Evolutionary conservation across 768 basidiomycete species (phyloP).

Genomic region (Lentinula raphanica): DNA sequence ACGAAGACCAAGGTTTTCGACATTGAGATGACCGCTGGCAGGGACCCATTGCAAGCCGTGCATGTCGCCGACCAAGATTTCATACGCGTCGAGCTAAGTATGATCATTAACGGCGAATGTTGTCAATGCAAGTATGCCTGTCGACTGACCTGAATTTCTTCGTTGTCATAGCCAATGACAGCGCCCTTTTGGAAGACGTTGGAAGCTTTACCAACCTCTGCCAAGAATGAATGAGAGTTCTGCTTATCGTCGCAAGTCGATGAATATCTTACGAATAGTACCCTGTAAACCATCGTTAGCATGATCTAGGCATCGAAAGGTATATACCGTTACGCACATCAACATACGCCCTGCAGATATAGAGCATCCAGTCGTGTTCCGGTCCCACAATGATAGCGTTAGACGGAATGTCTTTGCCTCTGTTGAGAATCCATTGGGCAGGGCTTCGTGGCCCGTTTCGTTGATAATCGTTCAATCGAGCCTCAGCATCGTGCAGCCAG

Average conservation of each 20-base stretch:
- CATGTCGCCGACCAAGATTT: constrained; percentile 65
- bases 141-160: constrained; percentile 50
- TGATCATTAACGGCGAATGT: background rate
- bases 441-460: constrained; percentile 39
- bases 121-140: background rate
- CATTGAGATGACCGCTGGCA: constrained; percentile 39
- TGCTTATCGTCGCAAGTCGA: background rate
- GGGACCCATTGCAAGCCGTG: constrained; percentile 55
- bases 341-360: constrained; percentile 53
- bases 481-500: constrained; percentile 55
- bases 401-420: constrained; percentile 55
- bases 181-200: constrained; percentile 53
- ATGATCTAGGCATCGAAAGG: background rate
- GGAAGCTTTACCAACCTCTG: constrained; percentile 68
- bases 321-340: constrained; percentile 46
- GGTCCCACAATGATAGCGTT: constrained; percentile 54
- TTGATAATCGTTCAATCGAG: constrained; percentile 46
- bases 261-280: constrained; percentile 39
- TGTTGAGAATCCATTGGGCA: constrained; percentile 56
- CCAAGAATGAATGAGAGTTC: background rate
- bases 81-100: constrained; percentile 55
- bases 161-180: constrained; percentile 54
- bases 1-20: constrained; percentile 33
- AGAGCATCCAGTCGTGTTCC: constrained; percentile 47
- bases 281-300: constrained; percentile 29